Base-by-base conservation (phyloP, 73 alveolate genomes). In the Paraurostyla sp. region DNA sequence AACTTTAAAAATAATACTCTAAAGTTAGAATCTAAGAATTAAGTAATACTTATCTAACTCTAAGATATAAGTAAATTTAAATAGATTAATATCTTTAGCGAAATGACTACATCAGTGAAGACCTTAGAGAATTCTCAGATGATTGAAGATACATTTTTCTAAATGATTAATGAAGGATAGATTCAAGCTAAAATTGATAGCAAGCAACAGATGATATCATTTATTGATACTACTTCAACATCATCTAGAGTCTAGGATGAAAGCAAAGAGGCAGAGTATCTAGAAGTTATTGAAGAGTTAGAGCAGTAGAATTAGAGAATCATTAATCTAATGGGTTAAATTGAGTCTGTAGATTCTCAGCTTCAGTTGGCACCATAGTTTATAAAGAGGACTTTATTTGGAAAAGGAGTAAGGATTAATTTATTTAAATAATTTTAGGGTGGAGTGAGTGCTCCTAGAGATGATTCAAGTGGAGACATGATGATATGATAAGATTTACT, bases 1-100 rank as follows among this genome's bases (percentile, higher is more conserved):
- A 85, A 36, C 50, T 71, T 15, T 27, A 15, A 3, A 68, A 48
- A 62, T n/a, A 27, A 20, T 36, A 30, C 30, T 16, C 7, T 43
- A 71, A 46, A 83, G 51, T 18, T 25, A 69, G 73, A 65, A 71
- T 85, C 33, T 6, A 38, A 25, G 76, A 85, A 13, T 54, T 85
- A 22, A 63, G 76, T 33, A 35, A 71, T 41, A 85, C 93, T n/a
- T 85, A 85, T 41, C 88, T 85, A 0, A 85, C 93, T 25, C 58
- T 85, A 3, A 71, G 68, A 38, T 50, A 68, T 25, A 71, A 45
- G 62, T 80, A 85, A 62, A 29, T 6, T 20, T 33, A 9, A 20
- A 11, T 46, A 18, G 7, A 16, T 32, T 49, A 46, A 75, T 30
- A 13, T 6, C 7, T 36, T 32, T 51, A 54, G 78, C 32, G 76